phyloP scores from a whole-genome alignment of 495 filamentous ascomycete genomes.

The Polyplosphaeria fusca region DNA sequence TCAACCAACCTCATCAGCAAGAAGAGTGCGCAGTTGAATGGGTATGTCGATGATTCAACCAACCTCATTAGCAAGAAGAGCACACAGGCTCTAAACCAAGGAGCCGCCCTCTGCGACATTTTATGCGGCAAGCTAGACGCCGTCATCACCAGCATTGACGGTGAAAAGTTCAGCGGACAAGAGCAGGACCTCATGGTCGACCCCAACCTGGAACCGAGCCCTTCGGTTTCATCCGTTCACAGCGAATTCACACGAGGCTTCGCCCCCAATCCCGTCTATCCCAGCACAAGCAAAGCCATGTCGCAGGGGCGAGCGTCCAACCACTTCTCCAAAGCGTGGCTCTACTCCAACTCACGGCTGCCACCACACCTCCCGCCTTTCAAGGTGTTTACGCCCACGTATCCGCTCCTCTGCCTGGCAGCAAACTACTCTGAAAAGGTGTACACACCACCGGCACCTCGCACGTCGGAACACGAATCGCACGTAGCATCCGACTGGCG shows the following conservation, averaged over 20 bases:
- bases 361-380: slow-evolving; percentile 62
- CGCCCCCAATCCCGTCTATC: slow-evolving; percentile 8
- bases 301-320: slow-evolving; percentile 41
- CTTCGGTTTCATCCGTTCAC: slow-evolving; percentile 3
- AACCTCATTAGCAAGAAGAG: slow-evolving; percentile 12
- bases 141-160: slow-evolving; percentile 50
- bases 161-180: slow-evolving; percentile 58
- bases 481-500: slow-evolving; percentile 67
- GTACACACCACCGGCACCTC: slow-evolving; percentile 57
- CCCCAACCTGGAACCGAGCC: slow-evolving; percentile 34
- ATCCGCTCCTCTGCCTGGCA: slow-evolving; percentile 68
- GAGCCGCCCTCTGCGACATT: slow-evolving; percentile 53
- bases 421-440: slow-evolving; percentile 69
- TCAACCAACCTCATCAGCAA: slow-evolving; percentile 3
- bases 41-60: slow-evolving; percentile 15
- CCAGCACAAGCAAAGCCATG: slow-evolving; percentile 23
- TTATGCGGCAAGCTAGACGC: slow-evolving; percentile 49
- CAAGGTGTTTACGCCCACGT: slow-evolving; percentile 65
- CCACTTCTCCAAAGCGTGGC: slow-evolving; percentile 72
- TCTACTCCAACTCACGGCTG: slow-evolving; percentile 76
- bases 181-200: slow-evolving; percentile 58
- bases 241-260: background rate
- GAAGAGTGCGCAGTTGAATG: slow-evolving; percentile 25
- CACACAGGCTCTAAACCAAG: slow-evolving; percentile 35
- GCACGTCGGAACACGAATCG: slow-evolving; percentile 52